Percentiles rank a stretch among this genome's conserved stretches.
Conservation (phyloP, 1,139 yeast species). For the Hansenula anomala region DNA sequence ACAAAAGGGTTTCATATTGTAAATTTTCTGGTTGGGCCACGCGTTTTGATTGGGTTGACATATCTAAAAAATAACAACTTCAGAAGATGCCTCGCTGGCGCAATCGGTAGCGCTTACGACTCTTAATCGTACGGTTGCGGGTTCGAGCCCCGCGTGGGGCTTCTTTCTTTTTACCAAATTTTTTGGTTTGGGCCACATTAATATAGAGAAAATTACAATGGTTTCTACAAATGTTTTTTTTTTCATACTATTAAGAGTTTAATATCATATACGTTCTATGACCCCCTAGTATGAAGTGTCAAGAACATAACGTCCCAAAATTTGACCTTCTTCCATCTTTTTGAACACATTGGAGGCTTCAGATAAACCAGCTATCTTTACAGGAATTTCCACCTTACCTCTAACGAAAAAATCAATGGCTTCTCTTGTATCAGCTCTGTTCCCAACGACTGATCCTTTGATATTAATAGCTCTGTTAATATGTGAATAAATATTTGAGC, state of each 20-base stretch:
- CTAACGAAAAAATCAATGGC: neutral
- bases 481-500: constrained; percentile 7
- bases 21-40: too few relatives aligned
- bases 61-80: too few relatives aligned
- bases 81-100: constrained; percentile 35
- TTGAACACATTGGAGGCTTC: neutral
- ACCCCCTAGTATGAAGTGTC: too few relatives aligned
- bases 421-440: neutral
- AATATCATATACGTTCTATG: too few relatives aligned
- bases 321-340: neutral
- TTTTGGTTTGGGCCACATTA: too few relatives aligned
- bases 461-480: constrained; percentile 7
- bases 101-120: constrained; percentile 44
- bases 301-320: neutral
- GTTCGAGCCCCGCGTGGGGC: constrained; percentile 44
- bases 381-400: neutral
- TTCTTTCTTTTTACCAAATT: constrained; percentile 10
- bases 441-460: constrained; percentile 7
- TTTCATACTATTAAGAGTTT: too few relatives aligned
- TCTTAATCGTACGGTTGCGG: constrained; percentile 41
- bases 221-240: too few relatives aligned
- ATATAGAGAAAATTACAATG: too few relatives aligned
- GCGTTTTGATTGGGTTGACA: neutral
- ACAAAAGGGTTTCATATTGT: too few relatives aligned
- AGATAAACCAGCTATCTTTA: neutral